These are phyloP conservation scores for Cladosporium austrohemisphaericum DNA, from an alignment of 2,329 filamentous ascomycete species.

Conservation along the genomic window DNA sequence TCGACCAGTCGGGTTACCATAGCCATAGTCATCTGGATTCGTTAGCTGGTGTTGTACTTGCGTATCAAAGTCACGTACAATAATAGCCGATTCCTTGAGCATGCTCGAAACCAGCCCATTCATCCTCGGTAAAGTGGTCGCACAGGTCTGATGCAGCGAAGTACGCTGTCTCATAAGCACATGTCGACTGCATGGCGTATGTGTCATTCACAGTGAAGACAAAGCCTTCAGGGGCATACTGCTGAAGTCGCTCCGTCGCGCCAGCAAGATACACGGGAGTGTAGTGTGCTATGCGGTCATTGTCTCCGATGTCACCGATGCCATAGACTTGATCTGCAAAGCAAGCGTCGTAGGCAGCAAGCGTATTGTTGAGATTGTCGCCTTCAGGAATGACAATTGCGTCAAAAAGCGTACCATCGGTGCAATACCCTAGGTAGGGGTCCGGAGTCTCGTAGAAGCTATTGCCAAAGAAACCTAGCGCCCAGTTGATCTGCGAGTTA, in stretches of 20 bases:
- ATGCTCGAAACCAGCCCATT: slow-evolving; percentile 54
- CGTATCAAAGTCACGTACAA: slow-evolving; percentile 32
- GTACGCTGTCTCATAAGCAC: slow-evolving; percentile 52
- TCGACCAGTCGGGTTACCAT: slow-evolving; percentile 49
- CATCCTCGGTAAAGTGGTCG: slow-evolving; percentile 51
- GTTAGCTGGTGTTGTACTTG: background rate
- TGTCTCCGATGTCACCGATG: slow-evolving; percentile 41
- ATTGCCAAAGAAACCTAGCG: slow-evolving; percentile 51
- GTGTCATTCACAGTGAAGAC: slow-evolving; percentile 49
- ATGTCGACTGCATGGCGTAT: slow-evolving; percentile 48
- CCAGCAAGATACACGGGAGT: slow-evolving; percentile 44
- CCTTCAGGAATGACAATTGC: slow-evolving; percentile 51
- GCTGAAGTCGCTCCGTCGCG: slow-evolving; percentile 46
- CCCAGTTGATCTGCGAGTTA: slow-evolving; percentile 54
- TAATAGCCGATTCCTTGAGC: slow-evolving; percentile 52
- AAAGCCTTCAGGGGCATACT: slow-evolving; percentile 48
- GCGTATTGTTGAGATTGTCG: slow-evolving; percentile 50
- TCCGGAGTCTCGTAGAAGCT: slow-evolving; percentile 40
- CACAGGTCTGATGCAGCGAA: slow-evolving; percentile 52
- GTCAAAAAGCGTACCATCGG: slow-evolving; percentile 40
- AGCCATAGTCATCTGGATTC: slow-evolving; percentile 32
- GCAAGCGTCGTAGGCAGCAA: slow-evolving; percentile 52
- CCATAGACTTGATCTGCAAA: slow-evolving; percentile 38
- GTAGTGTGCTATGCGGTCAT: slow-evolving; percentile 43
- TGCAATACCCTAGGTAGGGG: slow-evolving; percentile 39